These are phyloP conservation scores for Sarocladium brachiariae DNA, from an alignment of 2,329 filamentous ascomycete species.

Conservation along the genomic window DNA sequence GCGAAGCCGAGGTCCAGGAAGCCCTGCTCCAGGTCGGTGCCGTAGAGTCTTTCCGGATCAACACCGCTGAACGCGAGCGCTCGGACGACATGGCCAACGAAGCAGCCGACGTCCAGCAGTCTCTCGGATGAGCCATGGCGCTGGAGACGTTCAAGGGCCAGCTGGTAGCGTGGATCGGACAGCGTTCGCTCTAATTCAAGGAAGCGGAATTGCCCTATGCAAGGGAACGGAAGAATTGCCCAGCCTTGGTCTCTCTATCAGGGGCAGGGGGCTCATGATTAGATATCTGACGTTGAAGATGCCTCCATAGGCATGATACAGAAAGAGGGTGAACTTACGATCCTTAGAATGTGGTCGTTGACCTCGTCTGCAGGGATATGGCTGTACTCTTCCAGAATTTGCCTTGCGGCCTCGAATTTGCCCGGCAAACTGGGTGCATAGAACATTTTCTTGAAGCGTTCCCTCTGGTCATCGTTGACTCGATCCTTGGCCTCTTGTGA, in stretches of 20 bases:
- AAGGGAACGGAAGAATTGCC: neutral
- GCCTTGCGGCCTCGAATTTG: conserved; percentile 28
- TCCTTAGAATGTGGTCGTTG: conserved; percentile 27
- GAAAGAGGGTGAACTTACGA: conserved; percentile 22
- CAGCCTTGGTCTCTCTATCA: neutral
- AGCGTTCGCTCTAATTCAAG: neutral
- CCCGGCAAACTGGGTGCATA: conserved; percentile 30
- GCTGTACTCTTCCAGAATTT: conserved; percentile 32
- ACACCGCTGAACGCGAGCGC: conserved; percentile 44
- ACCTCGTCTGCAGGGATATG: conserved; percentile 28
- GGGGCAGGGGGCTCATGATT: no score
- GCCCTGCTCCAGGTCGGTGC: conserved; percentile 39
- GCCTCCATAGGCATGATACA: neutral
- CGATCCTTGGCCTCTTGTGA: no score
- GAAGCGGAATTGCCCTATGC: neutral
- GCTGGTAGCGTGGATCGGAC: neutral
- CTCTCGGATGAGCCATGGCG: conserved; percentile 26
- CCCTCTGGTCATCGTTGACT: neutral
- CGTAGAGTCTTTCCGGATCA: conserved; percentile 38
- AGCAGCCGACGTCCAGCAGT: conserved; percentile 44
- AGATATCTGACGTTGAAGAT: neutral
- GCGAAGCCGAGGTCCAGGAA: conserved; percentile 54
- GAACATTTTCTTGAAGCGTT: conserved; percentile 22
- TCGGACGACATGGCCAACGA: conserved; percentile 43
- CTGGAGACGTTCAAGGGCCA: neutral